Percentiles rank a stretch among this genome's conserved stretches.
Conservation (phyloP, 768 basidiomycete genomes). For the Kwoniella sp. region DNA sequence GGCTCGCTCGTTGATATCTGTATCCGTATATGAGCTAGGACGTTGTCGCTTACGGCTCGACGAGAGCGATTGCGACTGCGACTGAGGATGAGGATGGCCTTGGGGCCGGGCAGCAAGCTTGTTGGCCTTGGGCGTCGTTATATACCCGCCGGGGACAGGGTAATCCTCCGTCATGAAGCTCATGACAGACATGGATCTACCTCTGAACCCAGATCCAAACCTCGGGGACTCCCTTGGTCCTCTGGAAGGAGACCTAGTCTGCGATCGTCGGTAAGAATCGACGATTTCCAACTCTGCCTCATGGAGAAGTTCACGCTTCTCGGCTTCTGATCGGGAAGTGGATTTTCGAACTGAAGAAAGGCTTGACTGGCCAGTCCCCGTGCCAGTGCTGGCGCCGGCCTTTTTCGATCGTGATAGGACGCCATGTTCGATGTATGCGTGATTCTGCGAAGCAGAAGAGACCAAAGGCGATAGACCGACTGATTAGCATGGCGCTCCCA, state of each 20-base stretch:
- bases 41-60: not conserved
- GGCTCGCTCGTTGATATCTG: not conserved
- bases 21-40: not conserved
- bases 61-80: not conserved
- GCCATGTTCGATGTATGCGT: conserved; percentile 79
- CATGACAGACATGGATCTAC: conserved; percentile 18
- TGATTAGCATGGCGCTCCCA: not conserved
- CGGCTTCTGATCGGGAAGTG: conserved; percentile 11
- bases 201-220: not conserved
- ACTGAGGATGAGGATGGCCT: too few species aligned
- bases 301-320: conserved; percentile 63
- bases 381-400: not conserved
- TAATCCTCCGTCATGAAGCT: conserved; percentile 26
- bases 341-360: not conserved
- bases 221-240: conserved; percentile 5
- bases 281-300: conserved; percentile 65
- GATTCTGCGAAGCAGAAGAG: conserved; percentile 63
- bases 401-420: conserved; percentile 25
- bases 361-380: not conserved
- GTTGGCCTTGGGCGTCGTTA: conserved; percentile 28
- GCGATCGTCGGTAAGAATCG: conserved; percentile 25
- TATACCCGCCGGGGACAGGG: conserved; percentile 40
- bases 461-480: not conserved
- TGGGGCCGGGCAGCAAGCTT: too few species aligned
- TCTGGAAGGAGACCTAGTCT: conserved; percentile 2